Evolutionary conservation across 2,329 filamentous ascomycete genomes (phyloP).

Genomic region (Colletotrichum tanaceti): DNA sequence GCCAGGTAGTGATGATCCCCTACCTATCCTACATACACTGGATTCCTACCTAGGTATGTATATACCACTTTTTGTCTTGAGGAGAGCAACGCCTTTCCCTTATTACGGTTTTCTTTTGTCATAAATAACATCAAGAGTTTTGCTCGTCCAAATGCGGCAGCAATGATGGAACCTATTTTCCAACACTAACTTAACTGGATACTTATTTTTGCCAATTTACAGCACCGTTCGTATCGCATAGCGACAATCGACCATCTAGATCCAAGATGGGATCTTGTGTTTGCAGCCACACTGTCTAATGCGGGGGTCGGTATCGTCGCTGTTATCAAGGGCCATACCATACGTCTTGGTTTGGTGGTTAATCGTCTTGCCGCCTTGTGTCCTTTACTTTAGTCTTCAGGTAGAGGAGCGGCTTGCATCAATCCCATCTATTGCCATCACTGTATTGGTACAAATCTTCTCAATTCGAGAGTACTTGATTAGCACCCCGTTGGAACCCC

Average conservation of each 20-base stretch:
- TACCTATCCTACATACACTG: conserved; percentile 38
- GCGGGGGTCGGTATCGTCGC: background rate
- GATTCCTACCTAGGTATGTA: conserved; percentile 37
- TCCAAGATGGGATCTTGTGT: background rate
- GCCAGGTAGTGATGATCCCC: conserved; percentile 6
- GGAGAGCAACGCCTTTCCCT: conserved; percentile 3
- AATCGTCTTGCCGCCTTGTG: background rate
- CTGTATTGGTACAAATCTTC: conserved; percentile 42
- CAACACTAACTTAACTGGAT: background rate
- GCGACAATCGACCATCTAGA: no score
- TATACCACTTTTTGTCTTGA: conserved; percentile 28
- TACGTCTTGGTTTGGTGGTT: background rate
- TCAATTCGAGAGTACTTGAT: conserved; percentile 23
- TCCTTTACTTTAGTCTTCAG: background rate
- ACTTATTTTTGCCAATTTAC: background rate
- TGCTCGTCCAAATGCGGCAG: conserved; percentile 7
- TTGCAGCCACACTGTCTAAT: background rate
- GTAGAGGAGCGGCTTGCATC: conserved; percentile 6
- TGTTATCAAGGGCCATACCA: background rate
- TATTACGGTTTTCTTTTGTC: conserved; percentile 29
- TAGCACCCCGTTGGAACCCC: background rate
- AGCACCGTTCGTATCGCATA: no score
- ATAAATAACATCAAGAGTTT: conserved; percentile 1
- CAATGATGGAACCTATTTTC: background rate
- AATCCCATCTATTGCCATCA: conserved; percentile 41